phyloP scores from a whole-genome alignment of 768 basidiomycete genomes.

The Boletellus emodensis region DNA sequence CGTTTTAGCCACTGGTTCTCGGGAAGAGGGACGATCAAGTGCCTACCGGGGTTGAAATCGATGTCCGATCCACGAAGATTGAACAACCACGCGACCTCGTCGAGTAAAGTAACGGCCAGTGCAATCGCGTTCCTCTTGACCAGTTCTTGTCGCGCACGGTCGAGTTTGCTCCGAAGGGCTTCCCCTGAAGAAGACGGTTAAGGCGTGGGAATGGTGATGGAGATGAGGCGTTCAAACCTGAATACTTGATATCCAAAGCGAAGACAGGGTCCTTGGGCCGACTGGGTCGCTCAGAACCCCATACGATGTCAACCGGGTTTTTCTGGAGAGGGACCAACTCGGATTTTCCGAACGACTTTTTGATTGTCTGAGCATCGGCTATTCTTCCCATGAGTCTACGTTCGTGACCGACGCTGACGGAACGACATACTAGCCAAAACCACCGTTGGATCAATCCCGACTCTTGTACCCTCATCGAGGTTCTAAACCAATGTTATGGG shows the following conservation, averaged over 20 bases:
- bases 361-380: slow-evolving; percentile 66
- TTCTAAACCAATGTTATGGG: slow-evolving; percentile 38
- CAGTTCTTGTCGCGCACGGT: slow-evolving; percentile 59
- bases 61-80: slow-evolving; percentile 93
- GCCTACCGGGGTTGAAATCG: slow-evolving; percentile 71
- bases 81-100: slow-evolving; percentile 93
- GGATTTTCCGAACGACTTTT: slow-evolving; percentile 56
- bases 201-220: not conserved
- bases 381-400: not conserved
- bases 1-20: not conserved
- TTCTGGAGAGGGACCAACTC: slow-evolving; percentile 57
- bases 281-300: slow-evolving; percentile 62
- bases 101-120: slow-evolving; percentile 80
- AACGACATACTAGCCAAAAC: slow-evolving; percentile 55
- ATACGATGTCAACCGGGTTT: slow-evolving; percentile 80
- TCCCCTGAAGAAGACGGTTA: slow-evolving; percentile 41
- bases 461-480: slow-evolving; percentile 54
- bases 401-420: slow-evolving; percentile 10
- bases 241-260: slow-evolving; percentile 67
- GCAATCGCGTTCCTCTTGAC: slow-evolving; percentile 53
- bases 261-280: slow-evolving; percentile 67
- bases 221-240: slow-evolving; percentile 41
- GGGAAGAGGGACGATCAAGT: not conserved
- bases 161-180: slow-evolving; percentile 63
- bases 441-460: slow-evolving; percentile 81